phyloP scores from a whole-genome alignment of 2,329 filamentous ascomycete species.

The Hypoxylon sp. region DNA sequence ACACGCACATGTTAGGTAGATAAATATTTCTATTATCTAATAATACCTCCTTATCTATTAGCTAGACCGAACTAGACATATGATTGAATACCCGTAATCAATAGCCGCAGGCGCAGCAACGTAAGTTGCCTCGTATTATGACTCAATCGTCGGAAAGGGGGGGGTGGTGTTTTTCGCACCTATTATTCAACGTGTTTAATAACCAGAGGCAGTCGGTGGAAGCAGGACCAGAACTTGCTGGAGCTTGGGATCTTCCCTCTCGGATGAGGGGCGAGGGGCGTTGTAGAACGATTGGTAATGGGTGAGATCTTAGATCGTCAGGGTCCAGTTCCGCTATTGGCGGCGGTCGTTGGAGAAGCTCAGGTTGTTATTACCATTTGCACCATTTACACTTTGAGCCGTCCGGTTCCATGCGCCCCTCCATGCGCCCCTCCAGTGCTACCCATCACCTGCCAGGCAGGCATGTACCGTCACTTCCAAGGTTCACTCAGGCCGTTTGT shows the following conservation, averaged over 20 bases:
- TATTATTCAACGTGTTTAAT: constrained; percentile 35
- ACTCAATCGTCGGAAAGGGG: constrained; percentile 7
- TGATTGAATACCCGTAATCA: constrained; percentile 8
- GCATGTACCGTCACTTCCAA: too few relatives aligned
- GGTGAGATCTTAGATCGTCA: constrained; percentile 44
- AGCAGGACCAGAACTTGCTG: constrained; percentile 2
- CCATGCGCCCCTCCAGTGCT: not conserved
- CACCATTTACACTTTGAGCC: constrained; percentile 1
- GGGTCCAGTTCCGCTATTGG: constrained; percentile 36
- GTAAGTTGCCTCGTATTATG: constrained; percentile 36
- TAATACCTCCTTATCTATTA: constrained; percentile 16
- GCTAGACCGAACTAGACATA: not conserved
- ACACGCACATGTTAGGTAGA: not conserved
- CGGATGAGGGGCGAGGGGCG: constrained; percentile 18
- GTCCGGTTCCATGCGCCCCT: not conserved
- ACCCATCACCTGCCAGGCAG: too few relatives aligned
- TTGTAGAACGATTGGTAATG: constrained; percentile 19
- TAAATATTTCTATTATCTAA: constrained; percentile 31
- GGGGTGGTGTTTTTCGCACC: constrained; percentile 7
- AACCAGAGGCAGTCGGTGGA: constrained; percentile 35
- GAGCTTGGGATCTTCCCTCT: not conserved
- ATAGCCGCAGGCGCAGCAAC: constrained; percentile 25
- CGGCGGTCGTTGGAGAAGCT: constrained; percentile 7
- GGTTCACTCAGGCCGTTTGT: constrained; percentile 26
- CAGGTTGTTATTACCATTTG: constrained; percentile 20